Evolutionary conservation across 345 rosid genomes (phyloP).

Genomic region (Gossypium raimondii): DNA sequence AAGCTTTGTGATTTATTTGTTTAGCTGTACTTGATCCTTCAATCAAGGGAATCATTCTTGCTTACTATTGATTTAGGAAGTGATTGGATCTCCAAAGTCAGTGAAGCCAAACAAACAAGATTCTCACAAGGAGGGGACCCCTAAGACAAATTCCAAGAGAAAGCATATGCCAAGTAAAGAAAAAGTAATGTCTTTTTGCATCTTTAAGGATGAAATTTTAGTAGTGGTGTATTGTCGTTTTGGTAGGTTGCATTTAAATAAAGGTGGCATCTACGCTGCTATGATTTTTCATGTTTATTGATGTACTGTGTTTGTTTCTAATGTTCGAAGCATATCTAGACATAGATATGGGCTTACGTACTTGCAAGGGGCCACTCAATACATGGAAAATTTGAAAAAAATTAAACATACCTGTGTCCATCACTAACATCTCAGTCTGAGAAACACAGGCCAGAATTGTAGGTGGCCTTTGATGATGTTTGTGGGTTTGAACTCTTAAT

Average conservation of each 20-base stretch:
- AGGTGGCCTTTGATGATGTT: neutral
- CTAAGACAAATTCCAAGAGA: slow-evolving; percentile 56
- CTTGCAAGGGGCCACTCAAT: neutral
- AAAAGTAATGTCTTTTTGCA: slow-evolving; percentile 31
- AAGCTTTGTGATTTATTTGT: neutral
- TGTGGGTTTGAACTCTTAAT: neutral
- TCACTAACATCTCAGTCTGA: neutral
- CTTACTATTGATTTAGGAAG: slow-evolving; percentile 36
- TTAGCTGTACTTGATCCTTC: neutral
- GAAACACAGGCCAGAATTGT: neutral
- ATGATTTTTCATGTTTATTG: neutral
- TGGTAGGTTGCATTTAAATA: neutral
- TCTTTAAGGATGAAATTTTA: neutral
- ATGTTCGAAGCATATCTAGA: neutral
- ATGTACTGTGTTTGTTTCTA: neutral
- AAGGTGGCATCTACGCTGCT: neutral
- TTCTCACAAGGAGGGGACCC: slow-evolving; percentile 45
- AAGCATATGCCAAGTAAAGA: slow-evolving; percentile 52
- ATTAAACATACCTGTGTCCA: neutral
- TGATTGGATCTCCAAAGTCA: slow-evolving; percentile 51
- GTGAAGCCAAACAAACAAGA: slow-evolving; percentile 46
- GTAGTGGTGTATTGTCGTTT: neutral
- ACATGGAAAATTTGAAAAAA: neutral
- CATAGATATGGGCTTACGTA: neutral
- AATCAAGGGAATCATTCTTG: neutral